These are phyloP conservation scores for Ceratocystis variospora DNA, from an alignment of 2,329 filamentous ascomycete species.

Conservation along the genomic window DNA sequence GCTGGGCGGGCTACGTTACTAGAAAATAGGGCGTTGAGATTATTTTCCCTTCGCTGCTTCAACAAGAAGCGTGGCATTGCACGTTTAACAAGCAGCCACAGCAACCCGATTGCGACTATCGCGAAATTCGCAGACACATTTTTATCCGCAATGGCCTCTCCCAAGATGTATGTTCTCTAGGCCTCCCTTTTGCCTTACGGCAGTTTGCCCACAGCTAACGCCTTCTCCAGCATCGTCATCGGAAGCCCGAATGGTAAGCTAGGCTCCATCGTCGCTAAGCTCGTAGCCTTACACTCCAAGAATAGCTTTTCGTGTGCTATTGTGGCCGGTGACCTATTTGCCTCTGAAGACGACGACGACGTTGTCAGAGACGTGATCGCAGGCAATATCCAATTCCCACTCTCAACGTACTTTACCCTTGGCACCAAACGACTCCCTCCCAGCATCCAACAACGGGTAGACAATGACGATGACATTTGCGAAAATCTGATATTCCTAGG, in stretches of 20 bases:
- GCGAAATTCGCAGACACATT: neutral
- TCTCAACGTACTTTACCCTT: constrained; percentile 85
- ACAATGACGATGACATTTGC: constrained; percentile 62
- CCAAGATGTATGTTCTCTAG: constrained; percentile 10
- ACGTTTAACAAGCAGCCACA: neutral
- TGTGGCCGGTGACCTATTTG: constrained; percentile 71
- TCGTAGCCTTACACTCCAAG: constrained; percentile 68
- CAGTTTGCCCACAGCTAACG: constrained; percentile 17
- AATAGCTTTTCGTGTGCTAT: constrained; percentile 80
- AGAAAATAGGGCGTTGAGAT: neutral
- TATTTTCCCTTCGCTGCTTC: neutral
- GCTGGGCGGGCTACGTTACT: neutral
- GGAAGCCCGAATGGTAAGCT: constrained; percentile 74
- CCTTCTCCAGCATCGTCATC: constrained; percentile 52
- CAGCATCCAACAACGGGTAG: constrained; percentile 56
- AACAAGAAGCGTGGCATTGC: too few relatives aligned
- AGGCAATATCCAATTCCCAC: constrained; percentile 58
- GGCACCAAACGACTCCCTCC: constrained; percentile 59
- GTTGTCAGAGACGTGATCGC: constrained; percentile 51
- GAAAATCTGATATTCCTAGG: constrained; percentile 84
- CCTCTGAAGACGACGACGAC: constrained; percentile 44
- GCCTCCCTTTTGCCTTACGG: neutral
- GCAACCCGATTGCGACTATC: neutral
- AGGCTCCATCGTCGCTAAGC: constrained; percentile 61
- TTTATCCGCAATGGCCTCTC: constrained; percentile 7